Evolutionary conservation across 768 basidiomycete genomes (phyloP).

Genomic region (Leccinum longicurvipes): DNA sequence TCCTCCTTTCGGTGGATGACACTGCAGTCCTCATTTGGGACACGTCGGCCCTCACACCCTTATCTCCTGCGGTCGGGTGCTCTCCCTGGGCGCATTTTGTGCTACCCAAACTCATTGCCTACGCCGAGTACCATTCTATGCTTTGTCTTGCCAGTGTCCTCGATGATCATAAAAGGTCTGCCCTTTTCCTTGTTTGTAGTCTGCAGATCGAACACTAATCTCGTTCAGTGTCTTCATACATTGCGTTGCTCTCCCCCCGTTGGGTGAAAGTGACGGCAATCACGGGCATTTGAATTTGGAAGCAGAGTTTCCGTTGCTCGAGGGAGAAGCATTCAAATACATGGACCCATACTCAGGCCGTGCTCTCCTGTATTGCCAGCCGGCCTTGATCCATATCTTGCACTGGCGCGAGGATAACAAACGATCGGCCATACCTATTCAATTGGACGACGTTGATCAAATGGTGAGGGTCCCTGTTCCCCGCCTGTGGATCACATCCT

Average conservation of each 20-base stretch:
- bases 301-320: constrained; percentile 15
- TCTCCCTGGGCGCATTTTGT: constrained; percentile 12
- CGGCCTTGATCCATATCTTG: constrained; percentile 35
- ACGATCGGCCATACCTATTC: constrained; percentile 23
- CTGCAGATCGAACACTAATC: background rate
- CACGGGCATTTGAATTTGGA: background rate
- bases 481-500: background rate
- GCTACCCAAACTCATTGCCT: constrained; percentile 3
- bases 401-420: constrained; percentile 33
- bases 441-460: constrained; percentile 28
- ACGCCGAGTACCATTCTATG: constrained; percentile 1
- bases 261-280: background rate
- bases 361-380: constrained; percentile 29
- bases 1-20: constrained; percentile 18
- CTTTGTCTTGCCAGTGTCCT: constrained; percentile 8
- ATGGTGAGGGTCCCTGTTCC: constrained; percentile 23
- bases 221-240: constrained; percentile 11
- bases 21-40: constrained; percentile 17
- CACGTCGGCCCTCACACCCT: background rate
- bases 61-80: background rate
- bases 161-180: constrained; percentile 11
- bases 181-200: background rate
- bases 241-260: constrained; percentile 8
- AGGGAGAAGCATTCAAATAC: constrained; percentile 28
- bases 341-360: constrained; percentile 34